phyloP scores from a whole-genome alignment of 805 yeast genomes.

The Danielia oregonensis region DNA sequence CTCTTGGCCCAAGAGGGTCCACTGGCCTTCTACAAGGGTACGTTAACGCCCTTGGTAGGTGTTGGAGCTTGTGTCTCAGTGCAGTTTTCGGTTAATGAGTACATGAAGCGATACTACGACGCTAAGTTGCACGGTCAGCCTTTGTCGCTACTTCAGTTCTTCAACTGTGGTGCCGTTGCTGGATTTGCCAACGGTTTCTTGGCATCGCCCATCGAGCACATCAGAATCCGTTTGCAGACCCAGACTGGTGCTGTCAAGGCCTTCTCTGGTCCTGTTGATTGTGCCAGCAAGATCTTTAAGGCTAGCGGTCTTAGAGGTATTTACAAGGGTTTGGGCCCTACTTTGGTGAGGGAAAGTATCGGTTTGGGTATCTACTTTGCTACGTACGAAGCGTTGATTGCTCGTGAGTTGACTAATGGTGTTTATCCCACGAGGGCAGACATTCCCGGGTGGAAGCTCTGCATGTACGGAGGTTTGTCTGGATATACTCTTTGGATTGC shows the following conservation, averaged over 20 bases:
- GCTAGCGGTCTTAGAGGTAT: slow-evolving; percentile 58
- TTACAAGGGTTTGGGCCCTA: slow-evolving; percentile 80
- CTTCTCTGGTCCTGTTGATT: slow-evolving; percentile 72
- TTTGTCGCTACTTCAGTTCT: slow-evolving; percentile 63
- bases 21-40: slow-evolving; percentile 42
- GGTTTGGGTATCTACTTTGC: slow-evolving; percentile 89
- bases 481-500: slow-evolving; percentile 89
- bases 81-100: slow-evolving; percentile 93
- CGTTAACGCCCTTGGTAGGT: slow-evolving; percentile 44
- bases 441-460: slow-evolving; percentile 83
- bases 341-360: slow-evolving; percentile 76
- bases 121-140: slow-evolving; percentile 41
- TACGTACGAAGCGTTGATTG: slow-evolving; percentile 85
- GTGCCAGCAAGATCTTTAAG: slow-evolving; percentile 53
- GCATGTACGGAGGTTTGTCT: slow-evolving; percentile 84
- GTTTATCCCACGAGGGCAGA: slow-evolving; percentile 52
- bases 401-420: slow-evolving; percentile 51
- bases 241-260: slow-evolving; percentile 55
- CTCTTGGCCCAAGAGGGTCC: slow-evolving; percentile 49
- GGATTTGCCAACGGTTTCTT: slow-evolving; percentile 86
- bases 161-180: slow-evolving; percentile 83
- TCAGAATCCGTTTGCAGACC: slow-evolving; percentile 90
- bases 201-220: slow-evolving; percentile 93
- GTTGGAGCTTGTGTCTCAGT: slow-evolving; percentile 97
- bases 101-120: slow-evolving; percentile 77